phyloP scores from a whole-genome alignment of 192 early-diverging fungal species.

The Coemansia umbellata region DNA sequence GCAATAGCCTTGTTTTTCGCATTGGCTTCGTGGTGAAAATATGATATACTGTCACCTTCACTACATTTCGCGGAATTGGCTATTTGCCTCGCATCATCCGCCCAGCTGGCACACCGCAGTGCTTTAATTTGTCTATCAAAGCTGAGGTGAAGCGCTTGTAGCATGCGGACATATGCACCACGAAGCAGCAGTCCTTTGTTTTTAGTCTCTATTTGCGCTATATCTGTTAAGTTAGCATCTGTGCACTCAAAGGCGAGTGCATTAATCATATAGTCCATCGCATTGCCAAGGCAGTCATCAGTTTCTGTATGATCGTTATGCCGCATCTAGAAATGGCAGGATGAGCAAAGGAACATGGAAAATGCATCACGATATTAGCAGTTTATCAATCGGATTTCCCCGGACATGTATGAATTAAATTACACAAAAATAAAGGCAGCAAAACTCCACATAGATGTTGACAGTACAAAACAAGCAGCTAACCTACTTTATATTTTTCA shows the following conservation, averaged over 20 bases:
- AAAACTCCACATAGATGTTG: neutral
- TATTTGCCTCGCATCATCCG: neutral
- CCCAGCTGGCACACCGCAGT: slow-evolving; percentile 16
- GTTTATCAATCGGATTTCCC: too few species aligned
- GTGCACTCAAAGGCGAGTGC: slow-evolving; percentile 1
- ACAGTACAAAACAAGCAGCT: neutral
- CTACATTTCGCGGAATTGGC: too few species aligned
- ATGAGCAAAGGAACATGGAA: neutral
- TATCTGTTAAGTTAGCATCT: neutral
- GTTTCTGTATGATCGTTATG: slow-evolving; percentile 7
- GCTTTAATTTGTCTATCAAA: slow-evolving; percentile 11
- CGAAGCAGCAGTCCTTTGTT: slow-evolving; percentile 1
- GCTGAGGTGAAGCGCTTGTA: slow-evolving; percentile 12
- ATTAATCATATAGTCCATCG: slow-evolving; percentile 9
- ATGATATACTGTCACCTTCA: too few species aligned
- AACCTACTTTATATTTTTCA: slow-evolving; percentile 26
- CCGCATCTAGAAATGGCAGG: slow-evolving; percentile 10
- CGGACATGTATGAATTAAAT: too few species aligned
- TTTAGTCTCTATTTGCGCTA: neutral
- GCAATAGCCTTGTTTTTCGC: too few species aligned
- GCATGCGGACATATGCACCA: slow-evolving; percentile 15
- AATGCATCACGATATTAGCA: too few species aligned
- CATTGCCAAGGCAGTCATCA: slow-evolving; percentile 6
- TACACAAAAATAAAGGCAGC: too few species aligned
- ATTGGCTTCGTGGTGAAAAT: too few species aligned